Evolutionary conservation across 345 rosid species (phyloP).

Genomic region (Rhodamnia argentea): DNA sequence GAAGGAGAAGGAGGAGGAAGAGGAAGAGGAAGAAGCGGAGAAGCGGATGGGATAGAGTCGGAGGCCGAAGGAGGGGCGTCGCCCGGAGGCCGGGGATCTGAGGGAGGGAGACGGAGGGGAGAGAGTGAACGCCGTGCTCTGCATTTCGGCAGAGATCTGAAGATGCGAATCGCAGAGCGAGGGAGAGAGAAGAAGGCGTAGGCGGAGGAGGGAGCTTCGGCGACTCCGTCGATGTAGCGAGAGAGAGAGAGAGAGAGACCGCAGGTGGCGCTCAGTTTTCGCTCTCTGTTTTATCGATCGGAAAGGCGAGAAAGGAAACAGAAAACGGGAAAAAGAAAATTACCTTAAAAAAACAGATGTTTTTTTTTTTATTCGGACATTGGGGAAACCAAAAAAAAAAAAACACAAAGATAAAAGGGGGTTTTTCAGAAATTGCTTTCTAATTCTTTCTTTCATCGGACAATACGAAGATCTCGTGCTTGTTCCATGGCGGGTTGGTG

Average conservation of each 20-base stretch:
- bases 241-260: neutral
- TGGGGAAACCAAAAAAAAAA: no score
- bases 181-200: neutral
- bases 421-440: no score
- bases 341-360: no score
- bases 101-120: constrained; percentile 11
- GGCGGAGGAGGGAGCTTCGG: constrained; percentile 13
- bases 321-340: no score
- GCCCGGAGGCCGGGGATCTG: constrained; percentile 19
- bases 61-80: constrained; percentile 23
- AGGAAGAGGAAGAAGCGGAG: constrained; percentile 8
- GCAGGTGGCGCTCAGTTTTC: neutral
- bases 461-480: no score
- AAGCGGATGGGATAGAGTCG: constrained; percentile 21
- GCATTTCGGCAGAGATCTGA: constrained; percentile 33
- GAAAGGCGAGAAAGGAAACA: no score
- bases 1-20: neutral
- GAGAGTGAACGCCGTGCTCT: constrained; percentile 42
- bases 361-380: no score
- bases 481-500: no score
- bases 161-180: neutral
- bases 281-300: neutral
- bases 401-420: no score
- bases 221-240: constrained; percentile 31
- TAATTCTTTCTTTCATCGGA: no score